Percentiles rank a stretch among this genome's conserved stretches.
phyloP scores from a whole-genome alignment of 2,329 filamentous ascomycete genomes.

The Emmonsia crescens region DNA sequence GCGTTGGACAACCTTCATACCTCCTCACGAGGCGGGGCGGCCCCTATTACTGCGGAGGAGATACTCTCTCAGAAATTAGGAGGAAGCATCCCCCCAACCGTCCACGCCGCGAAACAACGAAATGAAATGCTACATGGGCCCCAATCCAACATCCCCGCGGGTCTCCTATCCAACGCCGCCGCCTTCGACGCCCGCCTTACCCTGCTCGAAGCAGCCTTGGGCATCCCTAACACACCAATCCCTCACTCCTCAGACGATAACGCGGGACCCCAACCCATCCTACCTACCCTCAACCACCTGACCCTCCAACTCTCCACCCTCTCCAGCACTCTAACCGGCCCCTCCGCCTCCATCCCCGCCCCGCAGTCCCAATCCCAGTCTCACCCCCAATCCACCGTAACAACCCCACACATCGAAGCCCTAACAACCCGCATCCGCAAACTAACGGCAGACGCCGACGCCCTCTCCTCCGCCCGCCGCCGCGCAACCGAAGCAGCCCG shows the following conservation, averaged over 20 bases:
- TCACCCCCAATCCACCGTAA: conserved; percentile 18
- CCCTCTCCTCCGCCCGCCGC: conserved; percentile 33
- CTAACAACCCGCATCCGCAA: conserved; percentile 34
- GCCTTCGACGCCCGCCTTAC: conserved; percentile 78
- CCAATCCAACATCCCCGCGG: conserved; percentile 25
- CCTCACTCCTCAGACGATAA: conserved; percentile 37
- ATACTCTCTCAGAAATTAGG: conserved; percentile 26
- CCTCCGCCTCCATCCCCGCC: conserved; percentile 21
- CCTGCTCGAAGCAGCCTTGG: conserved; percentile 68
- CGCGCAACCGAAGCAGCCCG: conserved; percentile 34
- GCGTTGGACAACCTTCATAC: conserved; percentile 55
- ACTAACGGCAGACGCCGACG: conserved; percentile 35
- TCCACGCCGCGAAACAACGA: neutral
- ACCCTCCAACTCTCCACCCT: conserved; percentile 71
- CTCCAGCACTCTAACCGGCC: conserved; percentile 37
- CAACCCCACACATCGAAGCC: conserved; percentile 34
- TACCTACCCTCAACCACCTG: conserved; percentile 70
- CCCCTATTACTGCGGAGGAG: conserved; percentile 25
- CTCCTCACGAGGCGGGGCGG: conserved; percentile 18
- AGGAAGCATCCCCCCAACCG: conserved; percentile 5
- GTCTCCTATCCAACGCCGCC: conserved; percentile 63
- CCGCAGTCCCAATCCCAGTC: conserved; percentile 15
- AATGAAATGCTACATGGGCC: conserved; percentile 7
- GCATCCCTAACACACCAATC: conserved; percentile 59
- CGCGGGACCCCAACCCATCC: conserved; percentile 50